These are phyloP conservation scores for Yarrowia sp. DNA, from an alignment of 805 yeast species.

Conservation along the genomic window DNA sequence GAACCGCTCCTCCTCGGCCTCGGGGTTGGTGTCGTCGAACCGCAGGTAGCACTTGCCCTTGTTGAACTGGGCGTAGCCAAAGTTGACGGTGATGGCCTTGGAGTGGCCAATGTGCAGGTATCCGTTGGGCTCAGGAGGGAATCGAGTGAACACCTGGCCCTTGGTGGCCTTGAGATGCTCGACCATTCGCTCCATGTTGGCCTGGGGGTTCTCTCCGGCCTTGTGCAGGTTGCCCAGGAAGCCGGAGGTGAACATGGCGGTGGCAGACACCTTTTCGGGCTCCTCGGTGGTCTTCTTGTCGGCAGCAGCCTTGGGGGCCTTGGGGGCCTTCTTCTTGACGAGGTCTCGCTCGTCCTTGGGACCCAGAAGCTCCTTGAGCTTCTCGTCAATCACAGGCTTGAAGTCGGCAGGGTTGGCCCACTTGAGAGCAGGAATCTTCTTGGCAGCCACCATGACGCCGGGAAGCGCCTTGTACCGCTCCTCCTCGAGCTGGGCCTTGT, in stretches of 20 bases:
- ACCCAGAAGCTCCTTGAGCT: constrained; percentile 75
- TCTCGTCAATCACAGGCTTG: constrained; percentile 85
- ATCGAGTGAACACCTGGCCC: constrained; percentile 89
- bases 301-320: constrained; percentile 46
- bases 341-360: constrained; percentile 96
- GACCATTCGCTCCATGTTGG: constrained; percentile 79
- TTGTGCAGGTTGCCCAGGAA: constrained; percentile 93
- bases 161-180: constrained; percentile 79
- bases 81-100: constrained; percentile 96
- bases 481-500: constrained; percentile 65
- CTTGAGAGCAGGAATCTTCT: constrained; percentile 74
- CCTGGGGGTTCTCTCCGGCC: constrained; percentile 95
- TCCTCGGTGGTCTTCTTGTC: constrained; percentile 43
- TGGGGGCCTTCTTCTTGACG: constrained; percentile 74
- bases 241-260: constrained; percentile 86
- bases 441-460: constrained; percentile 74
- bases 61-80: constrained; percentile 91
- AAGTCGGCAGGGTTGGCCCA: constrained; percentile 92
- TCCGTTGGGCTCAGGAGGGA: constrained; percentile 99
- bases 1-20: constrained; percentile 94
- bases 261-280: constrained; percentile 42
- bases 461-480: constrained; percentile 85
- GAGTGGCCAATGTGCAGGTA: constrained; percentile 97
- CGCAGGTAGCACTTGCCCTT: constrained; percentile 90
- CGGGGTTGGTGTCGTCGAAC: constrained; percentile 98